A percentile compares a stretch with the other conserved stretches of the same genome.
phyloP scores from a whole-genome alignment of 257 asterid genomes.

The Nicotiana undulata region DNA sequence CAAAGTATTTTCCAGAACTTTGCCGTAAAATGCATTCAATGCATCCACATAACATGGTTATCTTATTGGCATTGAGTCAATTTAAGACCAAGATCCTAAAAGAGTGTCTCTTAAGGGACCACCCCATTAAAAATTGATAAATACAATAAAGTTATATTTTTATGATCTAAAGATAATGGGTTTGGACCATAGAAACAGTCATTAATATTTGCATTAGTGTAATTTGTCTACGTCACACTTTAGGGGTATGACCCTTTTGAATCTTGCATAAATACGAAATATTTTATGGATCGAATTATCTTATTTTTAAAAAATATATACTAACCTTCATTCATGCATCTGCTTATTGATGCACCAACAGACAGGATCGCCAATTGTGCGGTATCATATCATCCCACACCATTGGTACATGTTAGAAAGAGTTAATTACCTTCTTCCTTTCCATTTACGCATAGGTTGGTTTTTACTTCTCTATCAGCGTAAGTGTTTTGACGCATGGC shows the following conservation, averaged over 20 bases:
- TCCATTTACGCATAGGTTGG: neutral
- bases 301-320: too few relatives aligned
- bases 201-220: too few relatives aligned
- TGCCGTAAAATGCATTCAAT: neutral
- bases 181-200: rapidly evolving
- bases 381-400: neutral
- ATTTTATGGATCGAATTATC: rapidly evolving
- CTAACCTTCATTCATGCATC: neutral
- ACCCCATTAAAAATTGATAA: neutral
- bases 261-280: too few relatives aligned
- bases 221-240: too few relatives aligned
- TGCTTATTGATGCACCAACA: neutral
- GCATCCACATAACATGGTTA: neutral
- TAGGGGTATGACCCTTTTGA: too few relatives aligned
- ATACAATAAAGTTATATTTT: too few relatives aligned
- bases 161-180: too few relatives aligned
- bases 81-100: neutral
- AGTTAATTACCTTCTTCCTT: neutral
- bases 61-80: neutral
- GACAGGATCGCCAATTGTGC: neutral
- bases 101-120: neutral
- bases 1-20: neutral
- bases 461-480: neutral
- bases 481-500: too few relatives aligned
- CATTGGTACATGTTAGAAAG: neutral